Evolutionary conservation across 257 asterid genomes (phyloP), one percentile per base, ranked within the genome.

Genomic region (Fraxinus excelsior): DNA sequence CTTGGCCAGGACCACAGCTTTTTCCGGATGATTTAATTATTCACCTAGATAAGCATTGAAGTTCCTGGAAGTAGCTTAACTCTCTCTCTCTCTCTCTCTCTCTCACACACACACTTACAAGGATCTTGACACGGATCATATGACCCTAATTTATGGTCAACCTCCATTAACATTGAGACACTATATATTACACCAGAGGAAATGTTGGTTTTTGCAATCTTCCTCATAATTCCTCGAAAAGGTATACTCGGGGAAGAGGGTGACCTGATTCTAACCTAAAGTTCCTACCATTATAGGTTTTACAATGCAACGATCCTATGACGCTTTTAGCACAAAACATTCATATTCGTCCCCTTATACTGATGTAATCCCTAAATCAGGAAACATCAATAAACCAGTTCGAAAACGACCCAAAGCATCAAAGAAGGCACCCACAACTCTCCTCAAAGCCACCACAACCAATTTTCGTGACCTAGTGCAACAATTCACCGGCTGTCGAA

Each of bases 381-480:
- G 70, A 7, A 29, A 21, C 40, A 11, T 75, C 28, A 67, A 78
- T 4, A 87, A 82, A 71, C 75, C 85, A 0, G 23, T 44, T 23
- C 76, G 79, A 72, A 68, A 87, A 67, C 80, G 91, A 26, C 82
- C 86, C 0, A 51, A 89, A 79, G 83, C 88, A 6, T 84, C 88
- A 0, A 87, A 69, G 79, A 85, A 78, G 81, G 67, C 80, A 1
- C 84, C 89, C 3, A 79, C 86, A 5, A 87, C 88, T 7, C 84
- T 75, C 71, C 82, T 89, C 31, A 84, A 71, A 10, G 86, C 94
- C 44, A 80, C 82, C 76, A 31, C 86, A 67, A 67, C 68, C 62
- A 86, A 86, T 46, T 89, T 89, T 5, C 86, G 91, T 77, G 90
- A 88, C 53, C 80, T 87, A 29, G 94, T 89, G 74, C 94, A 92